Evolutionary conservation across 106 monocot species (phyloP).

Genomic region (Dactylorhiza incarnata): DNA sequence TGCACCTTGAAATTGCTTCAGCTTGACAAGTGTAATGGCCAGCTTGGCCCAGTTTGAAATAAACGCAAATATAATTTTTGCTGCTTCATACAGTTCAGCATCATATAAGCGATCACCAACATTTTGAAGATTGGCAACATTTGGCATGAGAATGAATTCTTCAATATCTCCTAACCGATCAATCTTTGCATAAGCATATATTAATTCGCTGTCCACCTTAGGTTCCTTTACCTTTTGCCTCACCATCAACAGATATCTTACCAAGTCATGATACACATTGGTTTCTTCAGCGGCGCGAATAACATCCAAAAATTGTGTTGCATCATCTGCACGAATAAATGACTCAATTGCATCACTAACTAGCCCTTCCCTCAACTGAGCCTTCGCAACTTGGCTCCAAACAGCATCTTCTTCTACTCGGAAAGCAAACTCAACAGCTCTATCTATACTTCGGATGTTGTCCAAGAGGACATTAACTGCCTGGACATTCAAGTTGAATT

Average conservation of each 20-base stretch:
- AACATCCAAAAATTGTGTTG: constrained; percentile 82
- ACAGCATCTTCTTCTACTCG: constrained; percentile 98
- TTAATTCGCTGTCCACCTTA: constrained; percentile 91
- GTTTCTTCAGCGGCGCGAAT: constrained; percentile 83
- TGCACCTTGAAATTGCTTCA: constrained; percentile 95
- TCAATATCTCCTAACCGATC: constrained; percentile 89
- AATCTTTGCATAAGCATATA: constrained; percentile 96
- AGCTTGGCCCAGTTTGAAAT: constrained; percentile 99
- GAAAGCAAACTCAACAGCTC: constrained; percentile 94
- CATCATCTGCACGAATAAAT: constrained; percentile 96
- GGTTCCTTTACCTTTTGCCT: constrained; percentile 87
- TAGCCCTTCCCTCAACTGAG: constrained; percentile 83
- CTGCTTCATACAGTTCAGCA: constrained; percentile 91
- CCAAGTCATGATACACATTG: constrained; percentile 88
- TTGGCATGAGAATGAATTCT: constrained; percentile 97
- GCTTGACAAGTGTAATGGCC: constrained; percentile 75
- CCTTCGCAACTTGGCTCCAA: constrained; percentile 96
- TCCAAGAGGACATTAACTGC: constrained; percentile 89
- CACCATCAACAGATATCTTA: constrained; percentile 89
- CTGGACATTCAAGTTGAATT: constrained; percentile 93
- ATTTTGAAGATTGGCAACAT: constrained; percentile 97
- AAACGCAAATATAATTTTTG: constrained; percentile 95
- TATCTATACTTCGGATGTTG: constrained; percentile 82
- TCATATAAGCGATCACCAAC: constrained; percentile 91
- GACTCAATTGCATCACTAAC: constrained; percentile 98